A percentile compares a stretch with the other conserved stretches of the same genome.
Conservation (phyloP, 192 early-diverging fungal species). For the Entophlyctis luteolus region DNA sequence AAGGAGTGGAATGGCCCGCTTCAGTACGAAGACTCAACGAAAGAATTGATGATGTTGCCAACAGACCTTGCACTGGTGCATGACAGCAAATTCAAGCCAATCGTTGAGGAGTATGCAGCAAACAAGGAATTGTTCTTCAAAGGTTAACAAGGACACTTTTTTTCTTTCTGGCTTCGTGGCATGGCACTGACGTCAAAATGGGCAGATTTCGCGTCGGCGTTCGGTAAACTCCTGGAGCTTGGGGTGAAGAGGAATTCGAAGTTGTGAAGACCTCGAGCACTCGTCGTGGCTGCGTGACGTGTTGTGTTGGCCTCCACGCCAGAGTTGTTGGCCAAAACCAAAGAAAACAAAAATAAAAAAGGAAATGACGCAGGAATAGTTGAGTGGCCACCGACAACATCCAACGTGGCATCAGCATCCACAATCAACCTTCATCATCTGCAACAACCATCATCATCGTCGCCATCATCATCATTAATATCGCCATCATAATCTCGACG, state of each 20-base stretch:
- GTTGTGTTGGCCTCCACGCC: neutral
- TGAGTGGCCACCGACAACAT: neutral
- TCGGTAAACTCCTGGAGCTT: conserved; percentile 82
- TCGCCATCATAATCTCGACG: neutral
- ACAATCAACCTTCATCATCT: neutral
- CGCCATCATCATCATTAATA: neutral
- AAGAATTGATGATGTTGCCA: conserved; percentile 53
- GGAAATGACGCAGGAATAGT: conserved; percentile 13
- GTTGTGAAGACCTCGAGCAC: too few species aligned
- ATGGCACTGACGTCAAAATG: too few species aligned
- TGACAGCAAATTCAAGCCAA: conserved; percentile 54
- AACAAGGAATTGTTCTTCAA: conserved; percentile 67
- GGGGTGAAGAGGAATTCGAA: too few species aligned
- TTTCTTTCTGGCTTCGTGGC: too few species aligned
- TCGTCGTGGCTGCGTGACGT: neutral
- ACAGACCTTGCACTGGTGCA: conserved; percentile 56
- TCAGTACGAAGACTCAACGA: conserved; percentile 76
- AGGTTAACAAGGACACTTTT: too few species aligned
- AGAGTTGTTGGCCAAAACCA: neutral
- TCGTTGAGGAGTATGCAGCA: conserved; percentile 62
- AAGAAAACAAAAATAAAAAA: neutral
- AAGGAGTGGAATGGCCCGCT: conserved; percentile 67
- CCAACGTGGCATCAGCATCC: neutral
- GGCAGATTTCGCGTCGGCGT: conserved; percentile 79
- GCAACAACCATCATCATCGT: neutral